phyloP scores from a whole-genome alignment of 2,329 filamentous ascomycete genomes.

The Rhynchosporium graminicola region DNA sequence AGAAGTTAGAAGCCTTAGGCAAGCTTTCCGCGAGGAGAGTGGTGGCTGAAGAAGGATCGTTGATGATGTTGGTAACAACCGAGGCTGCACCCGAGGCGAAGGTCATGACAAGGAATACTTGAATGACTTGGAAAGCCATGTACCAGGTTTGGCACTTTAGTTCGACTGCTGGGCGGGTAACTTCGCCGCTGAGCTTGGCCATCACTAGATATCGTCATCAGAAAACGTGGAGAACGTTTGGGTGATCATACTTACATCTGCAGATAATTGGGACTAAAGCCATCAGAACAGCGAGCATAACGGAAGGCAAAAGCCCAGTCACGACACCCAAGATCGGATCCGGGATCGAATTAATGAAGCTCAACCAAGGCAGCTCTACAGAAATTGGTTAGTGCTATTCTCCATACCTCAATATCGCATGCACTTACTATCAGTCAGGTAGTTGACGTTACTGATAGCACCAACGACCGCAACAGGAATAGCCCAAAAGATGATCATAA shows the following conservation, averaged over 20 bases:
- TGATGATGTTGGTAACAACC: conserved; percentile 62
- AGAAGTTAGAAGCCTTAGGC: conserved; percentile 88
- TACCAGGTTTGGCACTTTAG: conserved; percentile 87
- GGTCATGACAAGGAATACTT: conserved; percentile 88
- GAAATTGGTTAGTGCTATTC: conserved; percentile 17
- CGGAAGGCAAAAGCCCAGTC: conserved; percentile 77
- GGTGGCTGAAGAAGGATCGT: conserved; percentile 62
- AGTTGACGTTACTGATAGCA: conserved; percentile 79
- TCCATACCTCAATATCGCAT: background rate
- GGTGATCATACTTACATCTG: conserved; percentile 54
- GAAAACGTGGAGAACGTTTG: conserved; percentile 19
- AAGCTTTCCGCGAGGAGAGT: conserved; percentile 70
- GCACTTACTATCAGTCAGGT: conserved; percentile 51
- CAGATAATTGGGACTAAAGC: conserved; percentile 80
- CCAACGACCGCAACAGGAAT: conserved; percentile 76
- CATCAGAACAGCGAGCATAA: conserved; percentile 81
- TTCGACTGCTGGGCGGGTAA: conserved; percentile 77
- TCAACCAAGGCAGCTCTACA: conserved; percentile 61
- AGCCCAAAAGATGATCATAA: conserved; percentile 84
- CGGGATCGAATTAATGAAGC: conserved; percentile 74
- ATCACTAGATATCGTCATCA: conserved; percentile 52
- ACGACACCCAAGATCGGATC: conserved; percentile 72
- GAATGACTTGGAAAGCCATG: conserved; percentile 86
- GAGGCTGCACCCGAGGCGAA: conserved; percentile 78
- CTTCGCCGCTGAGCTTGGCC: conserved; percentile 77